Evolutionary conservation across 208 protist species (phyloP).

Genomic region (Angomonas deanei): DNA sequence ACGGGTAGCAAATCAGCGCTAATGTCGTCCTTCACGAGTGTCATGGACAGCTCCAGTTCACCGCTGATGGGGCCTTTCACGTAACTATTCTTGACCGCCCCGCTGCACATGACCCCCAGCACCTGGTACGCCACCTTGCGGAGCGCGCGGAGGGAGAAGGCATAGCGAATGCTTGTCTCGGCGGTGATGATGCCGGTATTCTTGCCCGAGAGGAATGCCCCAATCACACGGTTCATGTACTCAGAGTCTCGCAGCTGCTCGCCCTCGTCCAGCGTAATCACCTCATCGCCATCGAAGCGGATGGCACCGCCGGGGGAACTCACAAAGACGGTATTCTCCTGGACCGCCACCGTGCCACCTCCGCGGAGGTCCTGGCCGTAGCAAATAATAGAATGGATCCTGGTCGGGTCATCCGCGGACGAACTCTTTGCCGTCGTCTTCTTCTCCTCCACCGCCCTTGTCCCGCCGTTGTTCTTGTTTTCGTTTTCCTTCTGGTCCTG

Average conservation of each 20-base stretch:
- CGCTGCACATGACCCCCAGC: slow-evolving; percentile 23
- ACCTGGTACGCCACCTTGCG: slow-evolving; percentile 56
- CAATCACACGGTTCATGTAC: slow-evolving; percentile 49
- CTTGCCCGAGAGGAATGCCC: slow-evolving; percentile 49
- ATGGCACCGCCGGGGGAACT: slow-evolving; percentile 37
- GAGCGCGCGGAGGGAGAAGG: slow-evolving; percentile 64
- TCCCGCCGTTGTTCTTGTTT: too few species aligned
- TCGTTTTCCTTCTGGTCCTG: slow-evolving; percentile 8
- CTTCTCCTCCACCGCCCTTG: too few species aligned
- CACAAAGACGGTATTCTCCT: slow-evolving; percentile 52
- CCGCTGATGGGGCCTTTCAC: slow-evolving; percentile 20
- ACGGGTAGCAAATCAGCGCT: slow-evolving; percentile 59
- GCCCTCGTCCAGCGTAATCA: slow-evolving; percentile 39
- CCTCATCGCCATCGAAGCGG: slow-evolving; percentile 67
- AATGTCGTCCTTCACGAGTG: slow-evolving; percentile 68
- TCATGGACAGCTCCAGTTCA: slow-evolving; percentile 68
- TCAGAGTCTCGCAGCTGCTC: slow-evolving; percentile 37
- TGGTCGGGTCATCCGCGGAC: slow-evolving; percentile 14
- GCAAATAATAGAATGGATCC: slow-evolving; percentile 54
- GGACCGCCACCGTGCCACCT: slow-evolving; percentile 44
- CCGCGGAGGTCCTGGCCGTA: slow-evolving; percentile 57
- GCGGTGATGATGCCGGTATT: slow-evolving; percentile 56
- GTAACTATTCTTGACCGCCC: slow-evolving; percentile 1
- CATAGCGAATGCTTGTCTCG: slow-evolving; percentile 59
- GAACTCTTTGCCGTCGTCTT: slow-evolving; percentile 1